Conservation (phyloP, 352 stramenopile genomes). For the Globisporangium abappressorium region DNA sequence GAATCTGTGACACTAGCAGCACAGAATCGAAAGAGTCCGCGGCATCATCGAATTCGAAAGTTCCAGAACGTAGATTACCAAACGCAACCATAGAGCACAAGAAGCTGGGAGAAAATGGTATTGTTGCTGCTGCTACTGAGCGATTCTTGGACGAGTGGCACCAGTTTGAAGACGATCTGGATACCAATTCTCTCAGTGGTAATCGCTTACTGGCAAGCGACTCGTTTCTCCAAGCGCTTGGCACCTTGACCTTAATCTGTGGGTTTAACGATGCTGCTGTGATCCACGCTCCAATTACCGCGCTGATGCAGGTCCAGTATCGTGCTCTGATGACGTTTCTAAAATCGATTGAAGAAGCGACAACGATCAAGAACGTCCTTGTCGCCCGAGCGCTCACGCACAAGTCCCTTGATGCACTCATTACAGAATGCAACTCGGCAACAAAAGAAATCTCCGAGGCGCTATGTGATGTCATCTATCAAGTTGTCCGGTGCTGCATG, state of each 20-base stretch:
- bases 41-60: neutral
- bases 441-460: neutral
- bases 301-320: conserved; percentile 17
- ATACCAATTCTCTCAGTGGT: neutral
- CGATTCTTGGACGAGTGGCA: conserved; percentile 13
- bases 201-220: conserved; percentile 4
- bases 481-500: conserved; percentile 58
- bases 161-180: neutral
- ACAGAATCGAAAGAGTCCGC: neutral
- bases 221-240: conserved; percentile 4
- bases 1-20: conserved; percentile 15
- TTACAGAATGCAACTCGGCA: conserved; percentile 5
- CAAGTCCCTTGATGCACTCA: conserved; percentile 19
- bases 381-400: conserved; percentile 15
- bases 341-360: conserved; percentile 12
- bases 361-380: conserved; percentile 12
- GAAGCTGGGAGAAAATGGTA: neutral
- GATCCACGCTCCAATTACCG: neutral
- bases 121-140: neutral
- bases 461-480: conserved; percentile 43
- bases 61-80: conserved; percentile 3
- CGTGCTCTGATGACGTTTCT: conserved; percentile 9
- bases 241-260: neutral
- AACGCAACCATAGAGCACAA: neutral
- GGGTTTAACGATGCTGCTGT: neutral